Conservation (phyloP, 129 eudicot species). For the Smallanthus sonchifolius region DNA sequence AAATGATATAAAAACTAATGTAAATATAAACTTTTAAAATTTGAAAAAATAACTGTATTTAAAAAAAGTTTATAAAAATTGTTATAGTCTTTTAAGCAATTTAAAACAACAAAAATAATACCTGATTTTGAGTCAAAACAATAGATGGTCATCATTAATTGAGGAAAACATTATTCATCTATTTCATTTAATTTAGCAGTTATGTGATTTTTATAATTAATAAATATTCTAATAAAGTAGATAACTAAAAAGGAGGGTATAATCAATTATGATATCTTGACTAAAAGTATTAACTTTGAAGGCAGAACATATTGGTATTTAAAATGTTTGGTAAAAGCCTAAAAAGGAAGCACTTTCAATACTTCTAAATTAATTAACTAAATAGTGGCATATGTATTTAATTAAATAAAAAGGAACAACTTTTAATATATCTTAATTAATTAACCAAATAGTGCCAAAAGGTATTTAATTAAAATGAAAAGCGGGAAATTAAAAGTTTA, state of each 20-base stretch:
- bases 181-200: neutral
- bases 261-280: neutral
- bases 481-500: constrained; percentile 44
- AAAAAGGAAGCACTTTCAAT: constrained; percentile 2
- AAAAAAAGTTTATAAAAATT: neutral
- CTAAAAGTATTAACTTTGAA: neutral
- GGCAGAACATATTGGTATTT: neutral
- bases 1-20: no score
- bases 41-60: neutral
- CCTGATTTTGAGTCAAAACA: neutral
- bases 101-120: neutral
- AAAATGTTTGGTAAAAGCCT: neutral
- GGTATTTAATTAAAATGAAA: constrained; percentile 13
- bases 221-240: neutral
- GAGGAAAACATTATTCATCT: neutral
- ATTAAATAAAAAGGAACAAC: constrained; percentile 3
- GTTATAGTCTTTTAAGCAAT: neutral
- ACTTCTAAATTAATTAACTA: neutral
- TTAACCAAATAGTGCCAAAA: neutral
- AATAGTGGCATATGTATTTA: neutral
- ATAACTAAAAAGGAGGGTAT: neutral
- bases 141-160: neutral
- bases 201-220: neutral
- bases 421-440: neutral
- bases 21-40: neutral